These are phyloP conservation scores for Neurospora sp. DNA, from an alignment of 495 filamentous ascomycete species.

Conservation along the genomic window DNA sequence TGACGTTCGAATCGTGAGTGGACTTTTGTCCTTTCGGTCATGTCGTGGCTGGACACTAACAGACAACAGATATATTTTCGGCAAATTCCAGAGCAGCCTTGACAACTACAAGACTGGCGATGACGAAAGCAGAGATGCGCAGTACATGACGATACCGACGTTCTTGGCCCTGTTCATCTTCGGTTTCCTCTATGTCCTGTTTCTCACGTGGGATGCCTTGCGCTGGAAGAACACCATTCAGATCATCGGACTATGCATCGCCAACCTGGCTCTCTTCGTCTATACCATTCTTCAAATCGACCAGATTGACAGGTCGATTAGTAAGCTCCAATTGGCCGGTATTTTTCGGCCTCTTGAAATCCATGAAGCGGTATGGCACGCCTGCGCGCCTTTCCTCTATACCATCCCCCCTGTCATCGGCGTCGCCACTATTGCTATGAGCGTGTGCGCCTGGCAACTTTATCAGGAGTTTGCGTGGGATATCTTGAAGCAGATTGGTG, in stretches of 20 bases:
- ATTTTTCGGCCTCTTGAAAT: conserved; percentile 26
- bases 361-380: conserved; percentile 47
- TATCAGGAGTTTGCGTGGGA: conserved; percentile 99
- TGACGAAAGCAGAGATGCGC: conserved; percentile 20
- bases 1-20: conserved; percentile 80
- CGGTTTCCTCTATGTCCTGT: conserved; percentile 82
- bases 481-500: conserved; percentile 98
- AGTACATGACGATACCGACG: conserved; percentile 66
- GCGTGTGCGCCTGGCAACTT: conserved; percentile 78
- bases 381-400: conserved; percentile 66
- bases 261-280: conserved; percentile 81
- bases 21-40: background rate
- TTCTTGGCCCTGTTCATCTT: conserved; percentile 97
- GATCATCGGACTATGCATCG: conserved; percentile 86
- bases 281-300: conserved; percentile 89
- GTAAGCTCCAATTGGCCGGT: conserved; percentile 26
- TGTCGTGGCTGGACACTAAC: background rate
- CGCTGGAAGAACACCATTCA: conserved; percentile 97
- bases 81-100: conserved; percentile 50
- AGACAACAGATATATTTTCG: conserved; percentile 58
- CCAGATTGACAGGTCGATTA: conserved; percentile 68
- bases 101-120: conserved; percentile 9
- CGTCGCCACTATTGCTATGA: conserved; percentile 60
- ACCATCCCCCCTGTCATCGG: conserved; percentile 79
- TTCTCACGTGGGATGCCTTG: conserved; percentile 86